Evolutionary conservation across 805 yeast genomes (phyloP).

Genomic region (Kodamaea lidongshanica): DNA sequence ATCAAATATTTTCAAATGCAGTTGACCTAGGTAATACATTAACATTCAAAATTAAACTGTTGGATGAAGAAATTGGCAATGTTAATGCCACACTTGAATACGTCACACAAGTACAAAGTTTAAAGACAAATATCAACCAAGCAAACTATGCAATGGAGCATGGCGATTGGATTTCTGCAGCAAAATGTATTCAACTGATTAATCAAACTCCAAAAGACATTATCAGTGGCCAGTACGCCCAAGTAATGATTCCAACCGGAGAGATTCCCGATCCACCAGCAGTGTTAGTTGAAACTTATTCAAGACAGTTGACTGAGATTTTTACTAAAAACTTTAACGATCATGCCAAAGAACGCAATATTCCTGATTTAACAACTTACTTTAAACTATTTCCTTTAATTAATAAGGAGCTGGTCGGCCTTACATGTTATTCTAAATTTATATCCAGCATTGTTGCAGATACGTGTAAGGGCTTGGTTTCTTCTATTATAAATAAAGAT

Average conservation of each 20-base stretch:
- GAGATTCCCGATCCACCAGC: slow-evolving; percentile 79
- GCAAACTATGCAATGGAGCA: slow-evolving; percentile 64
- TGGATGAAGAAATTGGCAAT: slow-evolving; percentile 65
- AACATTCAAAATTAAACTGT: slow-evolving; percentile 59
- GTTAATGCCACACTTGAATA: slow-evolving; percentile 58
- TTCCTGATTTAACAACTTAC: slow-evolving; percentile 64
- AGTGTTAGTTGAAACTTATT: slow-evolving; percentile 52
- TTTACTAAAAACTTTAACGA: slow-evolving; percentile 60
- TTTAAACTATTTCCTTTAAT: slow-evolving; percentile 86
- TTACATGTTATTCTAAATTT: slow-evolving; percentile 76
- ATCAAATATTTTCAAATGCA: slow-evolving; percentile 50
- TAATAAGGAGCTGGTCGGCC: slow-evolving; percentile 63
- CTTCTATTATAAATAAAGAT: slow-evolving; percentile 20
- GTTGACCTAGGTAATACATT: slow-evolving; percentile 60
- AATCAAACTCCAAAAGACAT: slow-evolving; percentile 47
- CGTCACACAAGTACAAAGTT: slow-evolving; percentile 57
- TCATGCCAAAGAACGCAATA: slow-evolving; percentile 64
- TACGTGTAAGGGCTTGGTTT: slow-evolving; percentile 64
- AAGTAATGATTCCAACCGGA: slow-evolving; percentile 75
- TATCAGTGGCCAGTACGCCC: slow-evolving; percentile 61
- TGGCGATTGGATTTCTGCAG: slow-evolving; percentile 72
- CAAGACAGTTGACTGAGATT: slow-evolving; percentile 46
- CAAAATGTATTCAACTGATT: slow-evolving; percentile 49
- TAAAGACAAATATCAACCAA: slow-evolving; percentile 59
- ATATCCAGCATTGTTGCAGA: slow-evolving; percentile 79